Percentiles rank a stretch among this genome's conserved stretches.
Evolutionary conservation across 2,329 filamentous ascomycete genomes (phyloP).

Genomic region (Nemania sp.): DNA sequence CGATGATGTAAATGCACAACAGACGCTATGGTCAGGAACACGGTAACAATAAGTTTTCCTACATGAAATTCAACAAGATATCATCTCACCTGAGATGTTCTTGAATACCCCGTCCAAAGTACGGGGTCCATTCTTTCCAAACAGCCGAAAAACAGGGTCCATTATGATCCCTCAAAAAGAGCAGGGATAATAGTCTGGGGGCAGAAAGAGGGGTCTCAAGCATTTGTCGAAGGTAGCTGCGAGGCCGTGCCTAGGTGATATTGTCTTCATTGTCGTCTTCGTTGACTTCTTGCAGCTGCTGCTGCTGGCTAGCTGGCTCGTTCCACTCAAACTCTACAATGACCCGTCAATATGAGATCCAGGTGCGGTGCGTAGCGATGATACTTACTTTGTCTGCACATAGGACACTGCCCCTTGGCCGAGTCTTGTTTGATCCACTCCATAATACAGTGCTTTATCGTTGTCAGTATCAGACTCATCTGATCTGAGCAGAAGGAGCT

Average conservation of each 20-base stretch:
- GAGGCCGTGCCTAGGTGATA: no score
- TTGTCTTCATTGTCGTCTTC: conserved; percentile 19
- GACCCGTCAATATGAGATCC: conserved; percentile 6
- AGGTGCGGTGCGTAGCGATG: not conserved
- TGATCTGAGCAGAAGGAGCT: not conserved
- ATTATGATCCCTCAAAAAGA: no score
- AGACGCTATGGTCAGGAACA: no score
- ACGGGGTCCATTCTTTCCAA: no score
- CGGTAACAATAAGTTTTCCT: no score
- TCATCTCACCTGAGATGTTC: no score
- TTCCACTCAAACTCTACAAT: conserved; percentile 43
- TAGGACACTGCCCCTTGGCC: conserved; percentile 91
- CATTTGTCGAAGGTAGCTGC: not conserved
- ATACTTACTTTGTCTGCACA: conserved; percentile 88
- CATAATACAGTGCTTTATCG: conserved; percentile 81
- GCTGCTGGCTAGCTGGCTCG: conserved; percentile 26
- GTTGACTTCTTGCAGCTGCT: conserved; percentile 29
- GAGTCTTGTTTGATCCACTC: conserved; percentile 97
- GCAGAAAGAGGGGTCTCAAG: not conserved
- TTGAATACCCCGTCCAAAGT: no score
- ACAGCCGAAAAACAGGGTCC: no score
- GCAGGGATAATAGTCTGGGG: not conserved
- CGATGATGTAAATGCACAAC: no score
- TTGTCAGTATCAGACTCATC: conserved; percentile 26
- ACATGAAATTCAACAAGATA: no score